Conservation (phyloP, 2,329 filamentous ascomycete genomes). For the Colletotrichum truncatum region DNA sequence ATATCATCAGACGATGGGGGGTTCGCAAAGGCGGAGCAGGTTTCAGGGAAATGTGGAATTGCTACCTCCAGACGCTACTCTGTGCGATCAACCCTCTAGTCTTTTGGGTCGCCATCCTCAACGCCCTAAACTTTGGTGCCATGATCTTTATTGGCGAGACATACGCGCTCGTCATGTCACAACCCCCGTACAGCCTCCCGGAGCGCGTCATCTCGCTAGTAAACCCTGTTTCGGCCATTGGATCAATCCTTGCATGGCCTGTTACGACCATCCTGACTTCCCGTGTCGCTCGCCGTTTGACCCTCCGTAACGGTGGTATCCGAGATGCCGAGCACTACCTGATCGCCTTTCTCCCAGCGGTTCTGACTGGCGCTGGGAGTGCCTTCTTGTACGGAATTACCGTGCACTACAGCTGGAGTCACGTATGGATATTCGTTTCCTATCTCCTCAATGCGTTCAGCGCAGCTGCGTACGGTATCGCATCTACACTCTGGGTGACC, state of each 20-base stretch:
- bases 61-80: conserved; percentile 35
- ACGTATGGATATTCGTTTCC: conserved; percentile 23
- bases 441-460: conserved; percentile 34
- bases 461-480: conserved; percentile 32
- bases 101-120: conserved; percentile 37
- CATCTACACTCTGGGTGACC: conserved; percentile 37
- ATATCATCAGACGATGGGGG: conserved; percentile 10
- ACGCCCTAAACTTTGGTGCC: conserved; percentile 36
- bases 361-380: conserved; percentile 31
- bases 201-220: conserved; percentile 25
- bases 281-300: conserved; percentile 34
- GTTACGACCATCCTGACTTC: conserved; percentile 30
- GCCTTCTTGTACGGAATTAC: conserved; percentile 33
- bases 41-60: conserved; percentile 29
- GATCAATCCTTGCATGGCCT: conserved; percentile 31
- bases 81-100: conserved; percentile 38
- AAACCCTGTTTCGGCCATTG: conserved; percentile 18
- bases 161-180: conserved; percentile 30
- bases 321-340: conserved; percentile 39
- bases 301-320: conserved; percentile 35
- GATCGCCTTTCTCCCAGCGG: conserved; percentile 34
- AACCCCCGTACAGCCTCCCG: conserved; percentile 30
- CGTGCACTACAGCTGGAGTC: conserved; percentile 30
- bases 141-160: conserved; percentile 36
- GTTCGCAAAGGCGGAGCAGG: conserved; percentile 22